Evolutionary conservation across 345 rosid species (phyloP), one percentile per base, ranked within the genome.

Genomic region (Lenwebbia sp.): DNA sequence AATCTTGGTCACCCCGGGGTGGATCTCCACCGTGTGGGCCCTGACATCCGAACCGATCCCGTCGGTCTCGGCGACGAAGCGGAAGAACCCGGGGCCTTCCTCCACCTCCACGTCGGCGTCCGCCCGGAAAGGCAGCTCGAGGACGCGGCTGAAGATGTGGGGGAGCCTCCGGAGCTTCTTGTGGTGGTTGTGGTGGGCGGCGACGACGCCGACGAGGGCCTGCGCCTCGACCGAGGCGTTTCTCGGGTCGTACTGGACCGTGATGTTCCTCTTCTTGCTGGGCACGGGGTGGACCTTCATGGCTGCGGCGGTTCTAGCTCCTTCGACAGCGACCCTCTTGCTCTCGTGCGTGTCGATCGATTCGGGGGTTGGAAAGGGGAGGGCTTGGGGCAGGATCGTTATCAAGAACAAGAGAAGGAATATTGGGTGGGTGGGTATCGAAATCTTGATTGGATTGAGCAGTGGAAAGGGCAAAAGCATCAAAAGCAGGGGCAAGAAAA

Each of bases 101-200:
- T 97, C 98, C 82, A 97, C 92, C 76, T 87, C 86, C 19, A 97
- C 99, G 25, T 96, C 96, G 19, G 98, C 98, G 57, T 96, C 96
- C 15, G 99, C 93, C 89, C 97, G 89, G 87, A 97, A 94, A 22
- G 99, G 99, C 1, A 96, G 96, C 92, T 97, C 98, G 30, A 97
- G 90, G 54, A 95, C 95, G 84, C 99, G 95, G 92, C 90, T 91
- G 90, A 96, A 96, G 87, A 97, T 94, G 88, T 97, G 99, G 75
- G 99, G 99, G n/a, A 97, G 91, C 86, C 98, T 89, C 84, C 96
- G 92, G 74, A 97, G 99, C 88, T 92, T 97, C 94, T 97, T 97
- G 84, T 82, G 76, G 54, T 40, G 83, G 58, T 54, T 23, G 70
- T 58, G 70, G 2, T 60, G 74, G 93, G 92, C 81, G 76, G 41